Base-by-base conservation (phyloP, 768 basidiomycete species). In the Russula foetens region DNA sequence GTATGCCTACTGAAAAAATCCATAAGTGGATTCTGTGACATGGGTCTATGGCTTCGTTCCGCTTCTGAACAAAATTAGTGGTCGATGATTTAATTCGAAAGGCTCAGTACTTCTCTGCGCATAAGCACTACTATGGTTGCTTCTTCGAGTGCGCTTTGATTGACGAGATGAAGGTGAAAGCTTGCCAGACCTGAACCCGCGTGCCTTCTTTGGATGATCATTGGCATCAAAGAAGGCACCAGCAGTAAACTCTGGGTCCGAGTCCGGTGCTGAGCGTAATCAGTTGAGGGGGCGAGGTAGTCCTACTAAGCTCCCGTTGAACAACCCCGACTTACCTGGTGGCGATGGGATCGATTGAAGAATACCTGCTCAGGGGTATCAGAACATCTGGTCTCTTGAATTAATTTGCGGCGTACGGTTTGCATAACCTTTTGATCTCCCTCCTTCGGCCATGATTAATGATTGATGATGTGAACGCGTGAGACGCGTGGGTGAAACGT, bases 171-270 rank as follows among this genome's bases (percentile, higher is more conserved):
- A 8, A 2, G 39, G 38, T 39, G 17, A 24, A 33, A 23, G 46
- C 35, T 44, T 23, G 7, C 39, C 26, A 29, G 48, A 39, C 44
- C 38, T 51, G 19, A 41, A 57, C 53, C 71, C 74, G 26, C 62
- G 66, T 35, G 70, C 66, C 57, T 73, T 75, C 60, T 63, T 66
- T 0, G 58, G 53, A 58, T 62, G 57, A 68, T 75, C 50, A 57
- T 68, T 49, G 56, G 75, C 58, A 58, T 67, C 45, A 59, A 76
- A 56, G 60, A 75, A 76, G 7, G 67, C 60, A 1, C 78, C 77
- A 3, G 79, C 72, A 28, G 72, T 74, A 64, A 82, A 82, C 50
- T 81, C 80, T 33, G 78, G 73, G 65, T 82, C 80, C 0, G 79
- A 77, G 66, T 81, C 80, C 2, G 68, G 62, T 53, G 79, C 80